Base-by-base conservation (phyloP, 1,139 yeast genomes). In the Debaryomyces robertsiae region DNA sequence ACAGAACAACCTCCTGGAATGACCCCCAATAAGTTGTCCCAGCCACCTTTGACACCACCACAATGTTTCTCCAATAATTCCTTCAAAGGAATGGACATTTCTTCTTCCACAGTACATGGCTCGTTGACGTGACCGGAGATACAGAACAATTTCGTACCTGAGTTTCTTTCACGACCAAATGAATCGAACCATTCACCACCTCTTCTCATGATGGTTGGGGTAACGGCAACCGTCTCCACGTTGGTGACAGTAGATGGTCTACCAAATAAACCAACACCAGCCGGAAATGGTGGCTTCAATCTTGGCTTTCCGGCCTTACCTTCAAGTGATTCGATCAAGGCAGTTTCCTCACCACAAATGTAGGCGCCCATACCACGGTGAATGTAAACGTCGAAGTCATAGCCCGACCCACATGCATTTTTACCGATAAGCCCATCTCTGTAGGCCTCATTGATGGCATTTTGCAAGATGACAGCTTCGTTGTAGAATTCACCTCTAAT, bases 291-390 rank as follows among this genome's bases (percentile, higher is more conserved):
- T 36, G 95, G 95, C 77, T 87, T 87, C 64, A 87, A 77, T 69
- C 95, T 81, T 55, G 95, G 95, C 67, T 87, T 87, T 54, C 95
- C 95, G 41, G 93, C 93, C 67, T 87, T 87, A 58, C 95, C 95
- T 70, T 87, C 95, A 42, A 87, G 71, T 2, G 91, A 82, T 68
- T 87, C 95, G 58, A 87, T 86, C 58, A 87, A 71, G 3, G 94
- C 90, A 27, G 95, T 87, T 69, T 87, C 95, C 68, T 87, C 95
- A 57, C 95, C 95, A 69, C 95, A 87, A 39, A 87, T 76, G 63
- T 87, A 87, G 17, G 95, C 95, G 49, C 95, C 95, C 88, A 84
- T 85, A 55, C 95, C 95, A 58, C 95, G 78, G 69, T 87, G 95
- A 54, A 87, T 75, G 61, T 75, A 87, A 39, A 87, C 79, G 61